phyloP scores from a whole-genome alignment of 805 yeast genomes.

The Candida quercuum region DNA sequence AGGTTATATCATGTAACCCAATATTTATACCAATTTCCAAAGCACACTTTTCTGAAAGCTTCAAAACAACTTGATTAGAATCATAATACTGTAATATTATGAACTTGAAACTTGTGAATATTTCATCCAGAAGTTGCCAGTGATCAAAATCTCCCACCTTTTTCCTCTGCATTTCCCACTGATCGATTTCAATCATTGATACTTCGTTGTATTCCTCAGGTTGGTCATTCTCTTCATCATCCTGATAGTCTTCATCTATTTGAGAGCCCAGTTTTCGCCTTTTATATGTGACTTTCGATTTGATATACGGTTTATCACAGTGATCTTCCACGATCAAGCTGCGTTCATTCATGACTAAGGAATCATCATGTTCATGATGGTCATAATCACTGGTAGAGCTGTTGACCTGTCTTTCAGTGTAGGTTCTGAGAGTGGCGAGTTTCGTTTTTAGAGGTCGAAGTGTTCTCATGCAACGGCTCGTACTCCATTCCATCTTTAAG shows the following conservation, averaged over 20 bases:
- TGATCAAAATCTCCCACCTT: constrained; percentile 1
- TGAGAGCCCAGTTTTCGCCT: neutral
- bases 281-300: neutral
- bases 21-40: constrained; percentile 8
- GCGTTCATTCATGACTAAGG: neutral
- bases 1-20: constrained; percentile 4
- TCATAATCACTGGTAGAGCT: no score
- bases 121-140: constrained; percentile 4
- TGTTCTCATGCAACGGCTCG: constrained; percentile 7
- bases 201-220: constrained; percentile 1
- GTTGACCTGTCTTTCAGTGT: no score
- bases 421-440: constrained; percentile 5
- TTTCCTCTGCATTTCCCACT: constrained; percentile 1
- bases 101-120: constrained; percentile 1
- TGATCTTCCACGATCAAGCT: constrained; percentile 1
- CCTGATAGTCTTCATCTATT: neutral
- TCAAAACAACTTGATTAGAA: constrained; percentile 1
- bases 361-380: neutral
- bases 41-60: constrained; percentile 5
- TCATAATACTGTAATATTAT: neutral
- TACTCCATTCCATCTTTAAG: constrained; percentile 7
- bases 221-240: neutral
- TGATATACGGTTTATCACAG: neutral
- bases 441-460: constrained; percentile 14
- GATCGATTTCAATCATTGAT: neutral